Base-by-base conservation (phyloP, 208 protist species). In the Zelonia costaricensis region DNA sequence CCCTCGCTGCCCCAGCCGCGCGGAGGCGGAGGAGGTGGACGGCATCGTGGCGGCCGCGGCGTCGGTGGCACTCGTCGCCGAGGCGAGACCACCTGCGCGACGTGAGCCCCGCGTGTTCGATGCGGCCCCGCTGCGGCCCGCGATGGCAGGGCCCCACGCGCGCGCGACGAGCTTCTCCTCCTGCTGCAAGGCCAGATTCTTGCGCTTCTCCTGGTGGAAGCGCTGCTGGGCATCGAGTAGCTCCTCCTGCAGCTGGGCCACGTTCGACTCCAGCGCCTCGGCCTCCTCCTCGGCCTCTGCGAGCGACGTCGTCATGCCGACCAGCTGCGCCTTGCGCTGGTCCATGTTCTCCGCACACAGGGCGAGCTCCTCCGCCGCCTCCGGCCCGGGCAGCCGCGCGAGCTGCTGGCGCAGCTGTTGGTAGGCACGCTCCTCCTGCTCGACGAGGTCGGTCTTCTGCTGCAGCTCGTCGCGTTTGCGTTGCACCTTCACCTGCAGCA, bases 401-500 rank as follows among this genome's bases (percentile, higher is more conserved):
- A 99, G 79, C 35, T 96, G 89, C 55, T 85, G 74, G 60, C 98
- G 97, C 39, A 99, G 76, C 53, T 93, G 68, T 28, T 78, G 64
- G 66, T 98, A 98, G 52, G 95, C 80, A 44, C 83, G 82, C 49
- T 98, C 95, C 62, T 91, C 93, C 18, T 88, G 78, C 58, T 92
- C 82, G 16, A 99, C 88, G 30, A 88, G 38, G 52, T 93, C 42
- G 59, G 89, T 86, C 71, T 96, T 98, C 43, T 86, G 84, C 13
- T 88, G 80, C 33, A 94, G 82, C 80, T 98, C 95, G 66, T 99
- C 95, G 0, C 91, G 91, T 65, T 99, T 99, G 12, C 73, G 67
- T n/a, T 99, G 92, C 18, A 99, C 80, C 27, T 97, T 82, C 46
- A 85, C 91, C 78, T 99, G 98, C 18, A 99, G 72, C n/a, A 94